Base-by-base conservation (phyloP, 1,284 basidiomycete species). In the Leccinum idahoense region DNA sequence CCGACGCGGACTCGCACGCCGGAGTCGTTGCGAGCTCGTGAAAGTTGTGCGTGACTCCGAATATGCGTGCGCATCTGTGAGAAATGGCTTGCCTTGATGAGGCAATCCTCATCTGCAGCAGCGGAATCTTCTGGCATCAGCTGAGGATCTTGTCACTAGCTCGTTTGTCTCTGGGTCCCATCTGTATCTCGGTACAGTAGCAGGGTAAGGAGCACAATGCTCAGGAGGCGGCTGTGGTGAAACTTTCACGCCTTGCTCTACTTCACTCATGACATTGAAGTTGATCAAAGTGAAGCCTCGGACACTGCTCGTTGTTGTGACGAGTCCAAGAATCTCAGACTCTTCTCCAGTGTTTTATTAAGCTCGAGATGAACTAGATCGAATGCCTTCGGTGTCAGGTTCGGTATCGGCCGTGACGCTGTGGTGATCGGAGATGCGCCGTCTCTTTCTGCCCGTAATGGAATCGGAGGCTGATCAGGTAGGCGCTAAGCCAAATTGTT, bases 401-500 rank as follows among this genome's bases (percentile, higher is more conserved):
- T 54, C 26, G 6, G 37, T 18, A 5, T 26, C 29, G 29, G 32
- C 6, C 12, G 20, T 8, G 20, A 12, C 12, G 4, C 20, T 12
- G 51, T 53, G 23, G 44, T 46, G 44, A 23, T 23, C 23, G 23
- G 23, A 23, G 23, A 23, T 23, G 23, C 23, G 23, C 23, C 23
- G 23, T 23, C 18, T 18, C 51, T 23, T 15, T 35, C 23, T 59
- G 2, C 32, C 32, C 10, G 61, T 8, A 44, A 12, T 7, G 71
- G 72, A 44, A 73, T 59, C 5, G 66, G 67, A 7, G 70, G 70
- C 41, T 73, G 72, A 18, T 26, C 62, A 20, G 70, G 74, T 26
- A 73, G 26, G n/a, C 71, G 70, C 71, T 73, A 35, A 35, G 32
- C 11, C 32, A 23, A 23, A 23, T 23, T 23, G 23, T 23, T 23